Base-by-base conservation (phyloP, 345 rosid genomes). In the Raphanus raphanistrum region DNA sequence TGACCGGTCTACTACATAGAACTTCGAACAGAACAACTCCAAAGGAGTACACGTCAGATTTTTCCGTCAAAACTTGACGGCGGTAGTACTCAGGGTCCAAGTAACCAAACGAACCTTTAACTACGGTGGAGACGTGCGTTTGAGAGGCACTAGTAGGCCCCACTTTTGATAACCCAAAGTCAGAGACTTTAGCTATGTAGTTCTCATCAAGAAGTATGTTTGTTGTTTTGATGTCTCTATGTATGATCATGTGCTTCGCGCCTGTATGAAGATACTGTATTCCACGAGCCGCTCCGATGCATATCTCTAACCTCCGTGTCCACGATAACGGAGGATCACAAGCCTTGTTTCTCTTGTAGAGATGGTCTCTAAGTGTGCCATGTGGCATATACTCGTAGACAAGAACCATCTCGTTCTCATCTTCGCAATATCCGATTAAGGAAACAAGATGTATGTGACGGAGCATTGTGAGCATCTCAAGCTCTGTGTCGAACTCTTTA, bases 51-150 rank as follows among this genome's bases (percentile, higher is more conserved):
- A 38, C 45, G 45, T 38, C 45, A 10, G 45, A 38, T 38, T 38
- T 38, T 9, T 38, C 45, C 45, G 45, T 38, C 45, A 38, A 38
- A 38, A 38, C 45, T 9, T 38, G 45, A 38, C 45, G 45, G 3
- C 45, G 45, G 45, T 38, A 38, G 10, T 38, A 38, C 45, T 38
- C 45, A 38, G 45, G 45, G 45, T 38, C 45, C 45, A 38, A 38
- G 45, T 38, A 38, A 38, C 92, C 87, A 2, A 86, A 0, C 43
- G 88, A 84, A 7, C 92, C 90, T 57, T 77, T 89, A 12, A 89
- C 92, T 3, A 71, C 73, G 0, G 92, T 89, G 10, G 86, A 80
- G 11, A 89, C 86, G 3, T 84, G 86, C 0, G 87, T 72, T 21
- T 83, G 80, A 6, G 89, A 82, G 29, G 62, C 28, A 10, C 71